phyloP scores from a whole-genome alignment of 2,329 filamentous ascomycete genomes.

The Scytalidium sp. region DNA sequence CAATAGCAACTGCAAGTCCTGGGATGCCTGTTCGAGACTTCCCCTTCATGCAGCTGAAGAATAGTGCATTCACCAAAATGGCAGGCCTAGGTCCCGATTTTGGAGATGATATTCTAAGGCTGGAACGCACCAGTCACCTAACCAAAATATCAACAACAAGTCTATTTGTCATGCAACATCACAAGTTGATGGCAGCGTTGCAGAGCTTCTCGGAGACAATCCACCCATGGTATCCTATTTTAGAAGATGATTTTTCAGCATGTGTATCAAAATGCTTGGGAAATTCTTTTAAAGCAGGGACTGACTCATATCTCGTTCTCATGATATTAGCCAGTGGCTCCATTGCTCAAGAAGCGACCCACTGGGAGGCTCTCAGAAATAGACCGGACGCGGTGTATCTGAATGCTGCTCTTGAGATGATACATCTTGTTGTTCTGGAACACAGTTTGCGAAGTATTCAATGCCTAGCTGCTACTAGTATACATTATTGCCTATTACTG shows the following conservation, averaged over 20 bases:
- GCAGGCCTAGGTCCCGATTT: no score
- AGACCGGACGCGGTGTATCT: background rate
- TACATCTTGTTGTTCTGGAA: background rate
- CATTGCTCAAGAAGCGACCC: background rate
- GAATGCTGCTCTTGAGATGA: background rate
- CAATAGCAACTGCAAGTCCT: no score
- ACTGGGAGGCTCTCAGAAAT: background rate
- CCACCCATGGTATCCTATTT: constrained; percentile 25
- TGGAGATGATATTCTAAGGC: no score
- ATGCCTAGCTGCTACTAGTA: background rate
- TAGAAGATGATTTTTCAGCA: constrained; percentile 7
- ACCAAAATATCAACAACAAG: background rate
- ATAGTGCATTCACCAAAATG: no score
- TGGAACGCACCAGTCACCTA: no score
- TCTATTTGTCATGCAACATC: no score
- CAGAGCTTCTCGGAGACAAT: constrained; percentile 19
- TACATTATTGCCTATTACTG: background rate
- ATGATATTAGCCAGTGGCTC: background rate
- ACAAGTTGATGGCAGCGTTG: no score
- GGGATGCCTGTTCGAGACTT: no score
- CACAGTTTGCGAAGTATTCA: background rate
- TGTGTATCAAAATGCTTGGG: background rate
- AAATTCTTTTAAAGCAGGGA: no score
- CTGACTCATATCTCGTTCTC: background rate
- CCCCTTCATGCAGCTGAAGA: no score